phyloP scores from a whole-genome alignment of 129 eudicot species.

The Pseudognaphalium luteoalbum region DNA sequence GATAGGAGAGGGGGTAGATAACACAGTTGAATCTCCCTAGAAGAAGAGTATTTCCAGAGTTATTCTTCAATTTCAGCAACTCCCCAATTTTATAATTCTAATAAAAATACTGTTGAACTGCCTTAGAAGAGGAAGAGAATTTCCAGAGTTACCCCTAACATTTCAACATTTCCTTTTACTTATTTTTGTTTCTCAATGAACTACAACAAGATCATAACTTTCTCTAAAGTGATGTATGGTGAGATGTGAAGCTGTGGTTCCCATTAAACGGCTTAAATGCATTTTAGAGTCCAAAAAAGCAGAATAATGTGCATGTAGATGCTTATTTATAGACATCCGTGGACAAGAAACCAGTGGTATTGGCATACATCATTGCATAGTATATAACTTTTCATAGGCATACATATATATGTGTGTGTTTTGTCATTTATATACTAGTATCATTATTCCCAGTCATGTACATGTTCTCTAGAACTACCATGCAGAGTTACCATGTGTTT shows the following conservation, averaged over 20 bases:
- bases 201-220: not conserved
- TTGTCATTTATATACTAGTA: not conserved
- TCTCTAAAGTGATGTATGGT: not conserved
- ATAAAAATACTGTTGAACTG: not conserved
- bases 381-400: not conserved
- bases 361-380: not conserved
- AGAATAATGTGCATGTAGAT: not conserved
- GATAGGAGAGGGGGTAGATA: too few species aligned
- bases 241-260: slow-evolving; percentile 7
- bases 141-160: not conserved
- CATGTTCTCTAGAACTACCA: slow-evolving; percentile 1
- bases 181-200: not conserved
- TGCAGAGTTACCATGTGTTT: not conserved
- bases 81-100: too few species aligned
- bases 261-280: not conserved
- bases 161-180: not conserved
- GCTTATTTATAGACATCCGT: not conserved
- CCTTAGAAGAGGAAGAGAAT: not conserved
- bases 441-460: not conserved
- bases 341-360: not conserved
- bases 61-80: too few species aligned
- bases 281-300: not conserved
- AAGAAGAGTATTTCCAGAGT: too few species aligned
- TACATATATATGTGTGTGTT: not conserved
- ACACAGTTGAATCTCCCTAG: too few species aligned